Percentiles rank a stretch among this genome's conserved stretches.
These are phyloP conservation scores for Ophiostoma tasmaniense DNA, from an alignment of 2,329 filamentous ascomycete species.

Conservation along the genomic window DNA sequence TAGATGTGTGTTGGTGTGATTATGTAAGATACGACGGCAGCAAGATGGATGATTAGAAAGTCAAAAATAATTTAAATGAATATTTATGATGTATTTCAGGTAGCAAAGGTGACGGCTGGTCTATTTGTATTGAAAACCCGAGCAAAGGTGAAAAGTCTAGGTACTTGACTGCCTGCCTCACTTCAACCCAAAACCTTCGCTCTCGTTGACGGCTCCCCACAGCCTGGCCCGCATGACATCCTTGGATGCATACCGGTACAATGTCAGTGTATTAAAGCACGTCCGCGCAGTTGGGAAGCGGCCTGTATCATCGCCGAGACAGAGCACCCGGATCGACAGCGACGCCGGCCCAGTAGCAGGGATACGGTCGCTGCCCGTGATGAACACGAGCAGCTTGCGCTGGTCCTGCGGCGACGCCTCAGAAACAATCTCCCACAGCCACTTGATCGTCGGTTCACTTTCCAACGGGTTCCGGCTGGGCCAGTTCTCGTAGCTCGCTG, in stretches of 20 bases:
- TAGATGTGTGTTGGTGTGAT: background rate
- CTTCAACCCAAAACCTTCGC: constrained; percentile 86
- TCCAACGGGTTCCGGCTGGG: constrained; percentile 45
- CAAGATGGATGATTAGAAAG: background rate
- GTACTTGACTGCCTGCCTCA: constrained; percentile 29
- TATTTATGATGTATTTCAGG: no score
- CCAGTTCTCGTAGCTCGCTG: constrained; percentile 81
- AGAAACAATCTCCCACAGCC: constrained; percentile 84
- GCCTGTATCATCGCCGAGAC: constrained; percentile 63
- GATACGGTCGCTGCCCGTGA: constrained; percentile 84
- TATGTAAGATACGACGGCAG: background rate
- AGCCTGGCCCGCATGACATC: constrained; percentile 62
- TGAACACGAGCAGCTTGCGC: constrained; percentile 71
- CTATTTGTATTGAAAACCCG: background rate
- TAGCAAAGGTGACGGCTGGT: no score
- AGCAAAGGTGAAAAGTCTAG: background rate
- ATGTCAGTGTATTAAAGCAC: constrained; percentile 77
- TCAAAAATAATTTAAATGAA: background rate
- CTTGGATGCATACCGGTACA: constrained; percentile 63
- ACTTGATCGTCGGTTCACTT: constrained; percentile 59
- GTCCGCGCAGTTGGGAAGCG: constrained; percentile 81
- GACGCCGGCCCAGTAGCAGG: constrained; percentile 80
- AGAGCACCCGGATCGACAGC: constrained; percentile 66
- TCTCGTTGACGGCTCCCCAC: constrained; percentile 81
- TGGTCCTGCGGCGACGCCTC: constrained; percentile 58